Percentiles rank a stretch among this genome's conserved stretches.
These are phyloP conservation scores for Metschnikowia koreensis DNA, from an alignment of 805 yeast species.

Conservation along the genomic window DNA sequence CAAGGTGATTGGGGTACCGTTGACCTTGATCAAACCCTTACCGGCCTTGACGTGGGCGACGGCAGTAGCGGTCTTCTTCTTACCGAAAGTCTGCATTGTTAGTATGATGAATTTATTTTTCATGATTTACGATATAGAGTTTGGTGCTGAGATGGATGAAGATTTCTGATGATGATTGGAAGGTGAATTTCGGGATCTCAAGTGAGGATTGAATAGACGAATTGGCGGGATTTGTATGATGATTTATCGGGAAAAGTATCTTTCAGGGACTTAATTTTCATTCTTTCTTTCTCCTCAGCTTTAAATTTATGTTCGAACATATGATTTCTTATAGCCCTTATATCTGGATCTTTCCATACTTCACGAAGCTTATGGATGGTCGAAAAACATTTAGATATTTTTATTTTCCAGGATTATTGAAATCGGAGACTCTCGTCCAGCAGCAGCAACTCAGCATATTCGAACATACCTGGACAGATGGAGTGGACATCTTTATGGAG, in stretches of 20 bases:
- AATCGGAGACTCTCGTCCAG: too few relatives aligned
- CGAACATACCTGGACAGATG: slow-evolving; percentile 84
- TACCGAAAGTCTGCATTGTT: slow-evolving; percentile 87
- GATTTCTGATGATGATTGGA: too few relatives aligned
- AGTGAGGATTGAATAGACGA: not conserved
- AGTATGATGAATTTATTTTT: slow-evolving; percentile 3
- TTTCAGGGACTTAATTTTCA: not conserved
- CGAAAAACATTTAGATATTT: too few relatives aligned
- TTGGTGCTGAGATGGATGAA: too few relatives aligned
- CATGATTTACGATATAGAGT: too few relatives aligned
- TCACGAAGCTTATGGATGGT: too few relatives aligned
- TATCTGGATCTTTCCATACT: too few relatives aligned
- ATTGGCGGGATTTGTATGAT: not conserved
- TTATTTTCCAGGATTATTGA: too few relatives aligned
- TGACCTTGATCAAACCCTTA: slow-evolving; percentile 98
- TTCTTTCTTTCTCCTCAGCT: too few relatives aligned
- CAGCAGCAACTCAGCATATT: not conserved
- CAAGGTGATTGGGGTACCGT: slow-evolving; percentile 98
- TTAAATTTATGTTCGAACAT: too few relatives aligned
- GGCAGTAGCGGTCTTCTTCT: slow-evolving; percentile 99
- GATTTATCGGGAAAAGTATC: not conserved
- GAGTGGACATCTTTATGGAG: slow-evolving; percentile 60
- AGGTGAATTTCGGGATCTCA: too few relatives aligned
- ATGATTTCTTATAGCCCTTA: too few relatives aligned
- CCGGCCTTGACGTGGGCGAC: slow-evolving; percentile 99